Base-by-base conservation (phyloP, 805 yeast species). In the Candida vaughaniae region DNA sequence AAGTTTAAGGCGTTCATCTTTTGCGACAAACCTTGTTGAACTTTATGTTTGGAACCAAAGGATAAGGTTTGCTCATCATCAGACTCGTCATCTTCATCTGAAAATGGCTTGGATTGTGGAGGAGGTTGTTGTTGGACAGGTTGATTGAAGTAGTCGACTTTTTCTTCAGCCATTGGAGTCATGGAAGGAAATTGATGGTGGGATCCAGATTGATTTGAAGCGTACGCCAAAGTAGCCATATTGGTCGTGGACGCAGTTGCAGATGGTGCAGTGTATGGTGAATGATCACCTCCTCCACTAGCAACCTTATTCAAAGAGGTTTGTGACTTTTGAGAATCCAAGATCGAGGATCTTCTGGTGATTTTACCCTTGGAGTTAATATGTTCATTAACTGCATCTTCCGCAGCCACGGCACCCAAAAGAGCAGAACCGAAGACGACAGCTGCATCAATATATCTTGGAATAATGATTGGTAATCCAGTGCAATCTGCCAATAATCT, bases 361-460 rank as follows among this genome's bases (percentile, higher is more conserved):
- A 15, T 15, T 36, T 61, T 58, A 17, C 68, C 67, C 46, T 51
- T 55, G 20, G 55, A 45, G 16, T 40, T 33, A 28, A 61, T 44
- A 47, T 69, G 68, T 48, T 62, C 66, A 29, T 54, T 41, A 38
- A 74, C 73, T 10, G 75, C 73, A 43, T 76, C 80, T 48, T 82
- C 81, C 8, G 93, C 88, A 3, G 98, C 98, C 44, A 82, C 88
- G 2, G 98, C 97, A 25, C 98, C 99, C 43, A 93, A 71, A 56
- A 93, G 68, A 0, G 99, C 98, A 3, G 96, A 77, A 16, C 99
- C 99, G 56, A 91, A 85, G 2, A 93, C 98, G 26, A 93, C 99
- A 2, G 97, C 95, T 1, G 97, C 93, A 56, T 91, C 98, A 52
- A 91, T 89, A 62, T 93, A 90, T 53, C 91, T 76, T 33, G 99